A percentile compares a stretch with the other conserved stretches of the same genome.
Evolutionary conservation across 202 grass and related monocot genomes (phyloP).

Genomic region (Zoysia matrella): DNA sequence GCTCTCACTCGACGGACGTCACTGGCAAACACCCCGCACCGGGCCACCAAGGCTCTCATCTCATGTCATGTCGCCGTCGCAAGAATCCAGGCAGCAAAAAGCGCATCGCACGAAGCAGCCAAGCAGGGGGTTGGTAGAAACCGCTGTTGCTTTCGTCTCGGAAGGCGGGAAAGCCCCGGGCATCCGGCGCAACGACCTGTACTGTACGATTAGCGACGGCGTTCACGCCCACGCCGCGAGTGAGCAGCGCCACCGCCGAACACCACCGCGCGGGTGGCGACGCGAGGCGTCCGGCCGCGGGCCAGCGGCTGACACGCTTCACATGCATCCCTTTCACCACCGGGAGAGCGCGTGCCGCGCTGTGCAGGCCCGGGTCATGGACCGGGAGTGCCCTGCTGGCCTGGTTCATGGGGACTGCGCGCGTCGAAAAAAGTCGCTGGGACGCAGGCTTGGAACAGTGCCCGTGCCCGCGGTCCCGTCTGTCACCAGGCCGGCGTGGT

Average conservation of each 20-base stretch:
- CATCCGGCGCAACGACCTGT: neutral
- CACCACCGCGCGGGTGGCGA: neutral
- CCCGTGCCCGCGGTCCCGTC: neutral
- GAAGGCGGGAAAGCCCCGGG: neutral
- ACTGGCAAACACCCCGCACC: slow-evolving; percentile 26
- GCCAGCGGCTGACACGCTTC: slow-evolving; percentile 41
- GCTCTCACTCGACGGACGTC: neutral
- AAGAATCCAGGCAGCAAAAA: neutral
- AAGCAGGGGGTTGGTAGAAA: neutral
- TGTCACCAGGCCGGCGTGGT: neutral
- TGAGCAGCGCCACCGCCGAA: neutral
- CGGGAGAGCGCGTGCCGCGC: neutral
- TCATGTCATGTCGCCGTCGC: slow-evolving; percentile 28
- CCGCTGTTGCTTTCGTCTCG: neutral
- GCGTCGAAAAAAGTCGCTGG: slow-evolving; percentile 24
- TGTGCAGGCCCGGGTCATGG: neutral
- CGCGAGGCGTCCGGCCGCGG: neutral
- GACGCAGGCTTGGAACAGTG: slow-evolving; percentile 33
- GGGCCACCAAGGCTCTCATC: neutral
- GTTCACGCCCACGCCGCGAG: neutral
- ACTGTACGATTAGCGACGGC: neutral
- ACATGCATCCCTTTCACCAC: neutral
- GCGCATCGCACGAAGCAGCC: neutral
- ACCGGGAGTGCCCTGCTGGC: too few relatives aligned
- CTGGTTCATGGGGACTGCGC: too few relatives aligned